These are phyloP conservation scores for Apiotrichum montevideense DNA, from an alignment of 1,284 basidiomycete species.

Conservation along the genomic window DNA sequence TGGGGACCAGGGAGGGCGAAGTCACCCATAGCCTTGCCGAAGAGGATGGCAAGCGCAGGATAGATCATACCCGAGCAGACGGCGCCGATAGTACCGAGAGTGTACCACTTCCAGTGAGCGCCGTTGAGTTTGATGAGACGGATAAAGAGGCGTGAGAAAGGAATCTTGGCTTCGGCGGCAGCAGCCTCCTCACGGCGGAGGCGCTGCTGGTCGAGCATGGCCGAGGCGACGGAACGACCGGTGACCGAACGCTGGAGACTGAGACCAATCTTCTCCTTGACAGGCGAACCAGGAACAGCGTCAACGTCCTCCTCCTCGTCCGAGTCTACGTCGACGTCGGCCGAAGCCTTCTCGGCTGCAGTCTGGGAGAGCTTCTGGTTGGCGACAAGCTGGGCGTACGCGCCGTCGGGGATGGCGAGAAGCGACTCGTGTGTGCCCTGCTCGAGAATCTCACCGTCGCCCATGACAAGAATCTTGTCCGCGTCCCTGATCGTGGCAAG, in stretches of 20 bases:
- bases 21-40: conserved; percentile 58
- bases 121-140: conserved; percentile 29
- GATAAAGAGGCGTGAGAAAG: conserved; percentile 9
- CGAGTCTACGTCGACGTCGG: conserved; percentile 4
- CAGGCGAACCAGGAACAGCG: neutral
- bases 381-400: conserved; percentile 37
- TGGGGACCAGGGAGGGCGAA: conserved; percentile 55
- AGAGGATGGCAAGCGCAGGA: conserved; percentile 79
- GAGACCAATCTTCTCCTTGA: conserved; percentile 1
- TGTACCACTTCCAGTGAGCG: conserved; percentile 40
- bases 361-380: conserved; percentile 36
- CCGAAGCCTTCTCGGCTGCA: conserved; percentile 13
- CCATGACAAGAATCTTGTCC: conserved; percentile 81
- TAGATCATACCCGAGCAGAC: conserved; percentile 64
- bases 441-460: conserved; percentile 74
- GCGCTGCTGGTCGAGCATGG: conserved; percentile 10
- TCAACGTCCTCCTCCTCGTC: conserved; percentile 22
- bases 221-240: conserved; percentile 11
- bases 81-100: conserved; percentile 33
- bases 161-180: conserved; percentile 2
- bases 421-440: conserved; percentile 76
- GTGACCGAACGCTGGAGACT: conserved; percentile 12
- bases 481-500: conserved; percentile 47
- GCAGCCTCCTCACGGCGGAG: conserved; percentile 7
- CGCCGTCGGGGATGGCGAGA: conserved; percentile 57